phyloP scores from a whole-genome alignment of 2,329 filamentous ascomycete genomes.

The Fusarium lateritium region DNA sequence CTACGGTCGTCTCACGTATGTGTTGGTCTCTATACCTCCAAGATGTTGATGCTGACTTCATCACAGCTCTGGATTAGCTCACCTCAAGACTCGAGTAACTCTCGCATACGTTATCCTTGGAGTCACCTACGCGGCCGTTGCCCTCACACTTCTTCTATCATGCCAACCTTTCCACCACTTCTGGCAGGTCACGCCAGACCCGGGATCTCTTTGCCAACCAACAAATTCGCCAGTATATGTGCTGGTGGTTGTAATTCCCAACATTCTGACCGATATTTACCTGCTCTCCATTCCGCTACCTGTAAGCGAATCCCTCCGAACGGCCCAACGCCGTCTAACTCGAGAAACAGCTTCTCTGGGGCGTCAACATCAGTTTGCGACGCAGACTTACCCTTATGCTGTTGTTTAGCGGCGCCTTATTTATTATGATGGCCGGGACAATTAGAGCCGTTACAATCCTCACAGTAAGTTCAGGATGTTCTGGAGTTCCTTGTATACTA shows the following conservation, averaged over 20 bases:
- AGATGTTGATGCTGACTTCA: background rate
- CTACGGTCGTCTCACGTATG: constrained; percentile 52
- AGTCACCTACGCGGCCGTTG: constrained; percentile 31
- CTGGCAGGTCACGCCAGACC: constrained; percentile 64
- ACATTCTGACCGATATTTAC: constrained; percentile 41
- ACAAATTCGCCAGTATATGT: constrained; percentile 44
- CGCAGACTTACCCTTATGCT: constrained; percentile 43
- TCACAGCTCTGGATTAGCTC: constrained; percentile 34
- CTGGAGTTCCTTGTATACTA: no score
- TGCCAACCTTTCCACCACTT: constrained; percentile 60
- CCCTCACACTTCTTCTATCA: constrained; percentile 29
- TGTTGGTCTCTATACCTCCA: background rate
- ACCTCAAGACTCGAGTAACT: constrained; percentile 29
- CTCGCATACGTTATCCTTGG: constrained; percentile 39
- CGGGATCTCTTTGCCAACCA: constrained; percentile 33
- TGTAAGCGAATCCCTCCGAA: background rate
- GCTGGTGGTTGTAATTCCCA: constrained; percentile 40
- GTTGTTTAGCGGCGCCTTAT: constrained; percentile 40
- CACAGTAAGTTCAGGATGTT: constrained; percentile 8
- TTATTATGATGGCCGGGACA: constrained; percentile 45
- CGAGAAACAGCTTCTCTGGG: constrained; percentile 36
- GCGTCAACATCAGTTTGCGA: constrained; percentile 43
- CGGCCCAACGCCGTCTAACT: background rate
- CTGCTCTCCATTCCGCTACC: constrained; percentile 38
- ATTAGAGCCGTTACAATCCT: constrained; percentile 42